These are phyloP conservation scores for Lepidium africanum DNA, from an alignment of 345 rosid species.

Conservation along the genomic window DNA sequence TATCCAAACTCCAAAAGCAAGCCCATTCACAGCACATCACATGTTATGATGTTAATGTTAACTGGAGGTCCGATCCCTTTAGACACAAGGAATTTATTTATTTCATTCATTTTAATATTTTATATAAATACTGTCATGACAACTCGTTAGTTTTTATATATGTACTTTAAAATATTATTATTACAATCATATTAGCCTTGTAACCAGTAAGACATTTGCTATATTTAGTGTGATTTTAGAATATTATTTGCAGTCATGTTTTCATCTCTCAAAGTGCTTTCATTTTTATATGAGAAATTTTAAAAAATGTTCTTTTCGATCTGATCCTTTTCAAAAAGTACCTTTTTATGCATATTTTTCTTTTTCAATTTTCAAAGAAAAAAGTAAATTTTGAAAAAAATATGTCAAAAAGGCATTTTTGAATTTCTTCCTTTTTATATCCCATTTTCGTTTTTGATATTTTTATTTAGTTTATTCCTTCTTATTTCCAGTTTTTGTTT, in stretches of 20 bases:
- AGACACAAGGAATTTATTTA: background rate
- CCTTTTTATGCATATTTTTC: too few species aligned
- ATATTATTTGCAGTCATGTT: background rate
- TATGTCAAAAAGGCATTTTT: too few species aligned
- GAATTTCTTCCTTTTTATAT: too few species aligned
- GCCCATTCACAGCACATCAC: background rate
- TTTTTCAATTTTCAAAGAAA: too few species aligned
- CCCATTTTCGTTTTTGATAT: too few species aligned
- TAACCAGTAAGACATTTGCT: background rate
- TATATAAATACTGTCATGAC: background rate
- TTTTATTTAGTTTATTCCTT: background rate
- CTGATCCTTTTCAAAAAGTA: too few species aligned
- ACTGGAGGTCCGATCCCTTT: background rate
- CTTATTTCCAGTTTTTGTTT: background rate
- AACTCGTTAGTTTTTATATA: background rate
- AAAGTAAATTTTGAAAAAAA: too few species aligned
- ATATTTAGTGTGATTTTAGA: background rate
- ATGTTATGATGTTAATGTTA: background rate
- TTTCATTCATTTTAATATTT: background rate
- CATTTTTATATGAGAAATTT: too few species aligned
- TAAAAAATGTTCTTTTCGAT: too few species aligned
- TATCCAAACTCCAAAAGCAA: slow-evolving; percentile 15
- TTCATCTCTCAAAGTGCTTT: background rate
- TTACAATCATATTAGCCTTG: background rate
- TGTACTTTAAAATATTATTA: background rate